A percentile compares a stretch with the other conserved stretches of the same genome.
These are phyloP conservation scores for Daedaleopsis sinensis DNA, from an alignment of 768 basidiomycete genomes.

Conservation along the genomic window DNA sequence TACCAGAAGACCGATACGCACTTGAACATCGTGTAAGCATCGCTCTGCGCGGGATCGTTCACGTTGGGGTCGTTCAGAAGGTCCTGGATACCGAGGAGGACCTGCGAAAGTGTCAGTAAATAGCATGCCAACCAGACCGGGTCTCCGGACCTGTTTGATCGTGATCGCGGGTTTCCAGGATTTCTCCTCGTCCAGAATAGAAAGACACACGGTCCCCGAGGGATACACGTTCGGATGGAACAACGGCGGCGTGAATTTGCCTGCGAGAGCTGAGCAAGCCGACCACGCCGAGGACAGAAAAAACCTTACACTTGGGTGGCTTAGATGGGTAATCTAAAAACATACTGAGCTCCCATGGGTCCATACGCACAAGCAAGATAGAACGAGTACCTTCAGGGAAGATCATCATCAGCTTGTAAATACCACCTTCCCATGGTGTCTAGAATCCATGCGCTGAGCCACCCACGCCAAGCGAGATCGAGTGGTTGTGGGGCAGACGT, in stretches of 20 bases:
- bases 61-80: conserved; percentile 95
- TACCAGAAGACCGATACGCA: conserved; percentile 43
- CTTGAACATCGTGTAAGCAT: conserved; percentile 99
- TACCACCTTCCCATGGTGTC: conserved; percentile 98
- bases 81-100: conserved; percentile 94
- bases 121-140: not conserved
- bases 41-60: conserved; percentile 96
- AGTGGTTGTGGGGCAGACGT: conserved; percentile 38
- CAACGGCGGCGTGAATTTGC: conserved; percentile 94
- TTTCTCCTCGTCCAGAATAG: conserved; percentile 98
- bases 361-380: conserved; percentile 19
- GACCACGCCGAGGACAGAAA: not conserved
- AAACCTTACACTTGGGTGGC: conserved; percentile 79
- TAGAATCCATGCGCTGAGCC: conserved; percentile 39
- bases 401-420: conserved; percentile 90
- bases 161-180: conserved; percentile 99
- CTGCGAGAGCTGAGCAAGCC: conserved; percentile 43
- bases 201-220: conserved; percentile 96
- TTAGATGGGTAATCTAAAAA: conserved; percentile 88
- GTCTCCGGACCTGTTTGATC: conserved; percentile 82
- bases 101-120: conserved; percentile 48
- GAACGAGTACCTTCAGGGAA: conserved; percentile 89
- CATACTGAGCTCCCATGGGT: conserved; percentile 18
- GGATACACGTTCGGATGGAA: conserved; percentile 99
- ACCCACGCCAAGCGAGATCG: conserved; percentile 22